Percentiles rank a stretch among this genome's conserved stretches.
These are phyloP conservation scores for Candida mesenterica DNA, from an alignment of 1,139 yeast genomes.

Conservation along the genomic window DNA sequence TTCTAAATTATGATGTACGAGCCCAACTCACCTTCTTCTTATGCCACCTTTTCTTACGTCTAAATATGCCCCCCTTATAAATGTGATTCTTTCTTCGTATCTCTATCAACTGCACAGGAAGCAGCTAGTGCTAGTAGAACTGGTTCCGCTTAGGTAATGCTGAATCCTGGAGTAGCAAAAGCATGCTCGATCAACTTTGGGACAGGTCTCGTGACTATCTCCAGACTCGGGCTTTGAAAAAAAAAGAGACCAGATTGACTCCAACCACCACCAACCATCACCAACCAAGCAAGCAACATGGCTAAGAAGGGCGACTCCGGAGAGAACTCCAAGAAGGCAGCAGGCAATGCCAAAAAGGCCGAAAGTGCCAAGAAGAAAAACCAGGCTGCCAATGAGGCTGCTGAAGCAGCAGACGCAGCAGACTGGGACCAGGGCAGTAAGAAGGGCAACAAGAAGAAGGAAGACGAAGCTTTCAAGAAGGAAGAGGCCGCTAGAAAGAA, in stretches of 20 bases:
- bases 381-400: slow-evolving; percentile 48
- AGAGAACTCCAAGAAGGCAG: slow-evolving; percentile 63
- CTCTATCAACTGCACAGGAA: no score
- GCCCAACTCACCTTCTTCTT: no score
- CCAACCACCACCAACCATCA: background rate
- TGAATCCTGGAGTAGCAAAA: no score
- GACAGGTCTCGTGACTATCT: no score
- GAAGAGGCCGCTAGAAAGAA: slow-evolving; percentile 65
- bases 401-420: slow-evolving; percentile 56
- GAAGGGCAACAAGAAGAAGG: slow-evolving; percentile 68
- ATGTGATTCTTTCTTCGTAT: no score
- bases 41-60: no score
- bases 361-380: slow-evolving; percentile 63
- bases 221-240: background rate
- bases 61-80: no score
- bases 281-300: slow-evolving; percentile 28
- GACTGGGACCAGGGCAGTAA: slow-evolving; percentile 76
- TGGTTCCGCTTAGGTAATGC: no score
- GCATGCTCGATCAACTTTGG: no score
- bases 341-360: slow-evolving; percentile 71
- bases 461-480: slow-evolving; percentile 57
- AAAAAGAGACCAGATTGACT: background rate
- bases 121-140: no score
- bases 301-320: slow-evolving; percentile 52
- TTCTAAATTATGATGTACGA: slow-evolving; percentile 12